These are phyloP conservation scores for Venturia asperata DNA, from an alignment of 2,329 filamentous ascomycete genomes.

Conservation along the genomic window DNA sequence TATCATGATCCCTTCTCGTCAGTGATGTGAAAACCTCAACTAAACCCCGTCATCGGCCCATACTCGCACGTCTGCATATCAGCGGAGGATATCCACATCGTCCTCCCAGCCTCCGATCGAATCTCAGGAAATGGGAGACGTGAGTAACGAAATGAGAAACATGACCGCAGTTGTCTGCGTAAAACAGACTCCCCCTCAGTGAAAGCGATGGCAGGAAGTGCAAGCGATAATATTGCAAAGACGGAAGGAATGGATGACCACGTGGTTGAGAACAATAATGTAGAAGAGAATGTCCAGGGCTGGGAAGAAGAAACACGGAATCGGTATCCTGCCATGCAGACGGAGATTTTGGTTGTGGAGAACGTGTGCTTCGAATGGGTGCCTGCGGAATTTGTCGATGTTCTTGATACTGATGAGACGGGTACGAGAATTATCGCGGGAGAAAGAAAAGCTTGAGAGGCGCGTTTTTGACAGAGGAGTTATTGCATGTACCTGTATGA, in stretches of 20 bases:
- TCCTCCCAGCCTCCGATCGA: constrained; percentile 59
- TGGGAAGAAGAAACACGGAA: constrained; percentile 36
- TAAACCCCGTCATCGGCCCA: constrained; percentile 47
- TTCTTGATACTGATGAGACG: constrained; percentile 27
- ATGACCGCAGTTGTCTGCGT: constrained; percentile 52
- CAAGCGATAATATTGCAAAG: constrained; percentile 53
- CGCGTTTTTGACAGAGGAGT: not conserved
- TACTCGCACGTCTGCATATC: constrained; percentile 55
- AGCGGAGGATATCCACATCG: constrained; percentile 45
- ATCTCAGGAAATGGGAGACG: constrained; percentile 51
- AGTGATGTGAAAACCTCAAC: constrained; percentile 21
- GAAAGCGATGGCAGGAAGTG: constrained; percentile 50
- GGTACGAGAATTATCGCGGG: not conserved
- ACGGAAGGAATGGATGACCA: constrained; percentile 33
- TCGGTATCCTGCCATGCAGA: constrained; percentile 19
- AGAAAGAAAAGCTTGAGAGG: constrained; percentile 6
- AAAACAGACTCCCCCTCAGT: constrained; percentile 38
- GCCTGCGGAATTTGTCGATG: constrained; percentile 26
- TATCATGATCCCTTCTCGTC: too few relatives aligned
- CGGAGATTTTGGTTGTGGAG: constrained; percentile 30
- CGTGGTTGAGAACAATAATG: constrained; percentile 45
- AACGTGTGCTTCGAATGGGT: constrained; percentile 36
- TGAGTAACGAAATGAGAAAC: constrained; percentile 62
- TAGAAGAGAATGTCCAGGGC: constrained; percentile 42
- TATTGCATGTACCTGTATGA: not conserved